phyloP scores from a whole-genome alignment of 2,329 filamentous ascomycete species.

The Ophiostoma novo-ulmi region DNA sequence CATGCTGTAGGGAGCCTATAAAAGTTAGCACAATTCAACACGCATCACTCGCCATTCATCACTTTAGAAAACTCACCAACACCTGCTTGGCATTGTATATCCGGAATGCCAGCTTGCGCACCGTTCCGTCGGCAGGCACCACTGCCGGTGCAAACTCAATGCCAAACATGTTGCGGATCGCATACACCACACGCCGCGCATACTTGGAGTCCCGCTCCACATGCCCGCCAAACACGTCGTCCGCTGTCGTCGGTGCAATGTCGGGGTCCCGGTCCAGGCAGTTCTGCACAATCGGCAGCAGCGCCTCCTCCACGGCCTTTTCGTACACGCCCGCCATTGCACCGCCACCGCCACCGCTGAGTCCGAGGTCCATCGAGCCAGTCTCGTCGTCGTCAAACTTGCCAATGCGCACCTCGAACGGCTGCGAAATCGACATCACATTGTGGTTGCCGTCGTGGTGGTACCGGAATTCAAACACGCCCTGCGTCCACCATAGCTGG shows the following conservation, averaged over 20 bases:
- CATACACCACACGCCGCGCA: slow-evolving; percentile 84
- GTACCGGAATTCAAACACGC: slow-evolving; percentile 94
- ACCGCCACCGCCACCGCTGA: slow-evolving; percentile 13
- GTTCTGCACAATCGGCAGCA: slow-evolving; percentile 81
- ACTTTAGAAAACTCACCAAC: slow-evolving; percentile 38
- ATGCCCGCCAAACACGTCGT: slow-evolving; percentile 78
- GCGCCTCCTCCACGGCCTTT: slow-evolving; percentile 64
- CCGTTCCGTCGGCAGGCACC: slow-evolving; percentile 84
- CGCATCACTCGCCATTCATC: no score
- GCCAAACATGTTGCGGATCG: slow-evolving; percentile 93
- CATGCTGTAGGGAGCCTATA: slow-evolving; percentile 62
- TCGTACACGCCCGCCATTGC: slow-evolving; percentile 54
- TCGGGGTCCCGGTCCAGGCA: slow-evolving; percentile 90
- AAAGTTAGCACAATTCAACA: slow-evolving; percentile 23
- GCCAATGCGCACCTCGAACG: slow-evolving; percentile 82
- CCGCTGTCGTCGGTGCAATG: slow-evolving; percentile 72
- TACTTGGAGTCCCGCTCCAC: slow-evolving; percentile 87
- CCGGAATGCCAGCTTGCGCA: slow-evolving; percentile 86
- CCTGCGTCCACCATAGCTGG: slow-evolving; percentile 95
- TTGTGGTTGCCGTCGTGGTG: slow-evolving; percentile 90
- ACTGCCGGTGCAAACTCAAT: slow-evolving; percentile 92
- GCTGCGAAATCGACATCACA: slow-evolving; percentile 88
- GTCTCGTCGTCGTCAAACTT: slow-evolving; percentile 74
- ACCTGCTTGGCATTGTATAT: slow-evolving; percentile 96
- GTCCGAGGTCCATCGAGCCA: slow-evolving; percentile 39